Conservation (phyloP, 2,329 filamentous ascomycete species). For the Diaporthe humulicola region DNA sequence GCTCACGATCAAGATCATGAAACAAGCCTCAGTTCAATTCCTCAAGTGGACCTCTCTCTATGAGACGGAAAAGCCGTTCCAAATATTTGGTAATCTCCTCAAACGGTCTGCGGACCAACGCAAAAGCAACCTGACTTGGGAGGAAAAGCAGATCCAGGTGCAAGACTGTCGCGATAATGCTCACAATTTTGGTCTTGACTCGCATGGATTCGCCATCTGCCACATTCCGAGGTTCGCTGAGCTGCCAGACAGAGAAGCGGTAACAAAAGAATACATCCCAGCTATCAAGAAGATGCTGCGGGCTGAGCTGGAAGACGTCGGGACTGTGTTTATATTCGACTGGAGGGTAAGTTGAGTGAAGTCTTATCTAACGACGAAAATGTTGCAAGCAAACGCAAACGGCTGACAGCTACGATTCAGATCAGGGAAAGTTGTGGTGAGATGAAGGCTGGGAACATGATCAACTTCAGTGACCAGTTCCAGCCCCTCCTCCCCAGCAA, state of each 20-base stretch:
- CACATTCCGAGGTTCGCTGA: neutral
- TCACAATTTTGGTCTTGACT: neutral
- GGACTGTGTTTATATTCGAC: neutral
- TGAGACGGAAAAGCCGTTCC: neutral
- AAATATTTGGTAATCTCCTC: neutral
- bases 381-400: too few relatives aligned
- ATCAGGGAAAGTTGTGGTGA: neutral
- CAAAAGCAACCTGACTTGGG: slow-evolving; percentile 12
- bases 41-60: slow-evolving; percentile 11
- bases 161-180: neutral
- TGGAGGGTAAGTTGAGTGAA: neutral
- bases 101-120: neutral
- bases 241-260: neutral
- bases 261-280: neutral
- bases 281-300: slow-evolving; percentile 5
- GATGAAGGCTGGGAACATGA: neutral
- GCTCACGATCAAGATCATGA: neutral
- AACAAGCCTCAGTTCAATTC: neutral
- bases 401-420: neutral
- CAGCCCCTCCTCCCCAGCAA: slow-evolving; percentile 9
- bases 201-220: neutral
- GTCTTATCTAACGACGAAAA: neutral
- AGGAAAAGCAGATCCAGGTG: neutral
- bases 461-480: slow-evolving; percentile 2
- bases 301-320: neutral